A percentile compares a stretch with the other conserved stretches of the same genome.
These are phyloP conservation scores for Hericium erinaceus DNA, from an alignment of 768 basidiomycete genomes.

Conservation along the genomic window DNA sequence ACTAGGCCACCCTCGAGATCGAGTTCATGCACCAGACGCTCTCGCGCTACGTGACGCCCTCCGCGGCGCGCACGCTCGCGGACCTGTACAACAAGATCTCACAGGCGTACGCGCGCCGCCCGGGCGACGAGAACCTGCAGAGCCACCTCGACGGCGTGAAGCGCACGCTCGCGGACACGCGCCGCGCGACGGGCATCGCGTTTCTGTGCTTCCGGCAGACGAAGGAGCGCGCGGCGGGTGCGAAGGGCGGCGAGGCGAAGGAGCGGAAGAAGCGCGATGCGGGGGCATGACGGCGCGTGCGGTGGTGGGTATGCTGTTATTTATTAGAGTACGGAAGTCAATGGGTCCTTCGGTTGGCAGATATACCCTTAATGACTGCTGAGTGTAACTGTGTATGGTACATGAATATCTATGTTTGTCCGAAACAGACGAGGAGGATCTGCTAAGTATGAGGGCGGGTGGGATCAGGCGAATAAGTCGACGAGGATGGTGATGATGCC, in stretches of 20 bases:
- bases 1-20: conserved; percentile 93
- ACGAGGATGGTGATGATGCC: conserved; percentile 89
- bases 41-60: conserved; percentile 73
- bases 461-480: conserved; percentile 40
- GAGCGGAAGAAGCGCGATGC: conserved; percentile 8
- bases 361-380: too few relatives aligned
- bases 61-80: conserved; percentile 76
- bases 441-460: neutral
- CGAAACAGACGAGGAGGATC: neutral
- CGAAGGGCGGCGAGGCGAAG: conserved; percentile 9
- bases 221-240: conserved; percentile 30
- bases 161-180: conserved; percentile 79
- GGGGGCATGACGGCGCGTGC: conserved; percentile 1
- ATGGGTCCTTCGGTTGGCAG: too few relatives aligned
- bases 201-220: conserved; percentile 87
- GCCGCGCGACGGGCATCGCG: conserved; percentile 87
- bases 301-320: neutral
- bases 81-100: conserved; percentile 94
- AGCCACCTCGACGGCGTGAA: conserved; percentile 84
- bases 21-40: conserved; percentile 98
- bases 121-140: conserved; percentile 83
- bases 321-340: too few relatives aligned
- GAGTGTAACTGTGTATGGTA: too few relatives aligned
- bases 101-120: conserved; percentile 78
- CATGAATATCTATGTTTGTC: too few relatives aligned